Base-by-base conservation (phyloP, 352 stramenopile species). In the Peronospora farinosa region DNA sequence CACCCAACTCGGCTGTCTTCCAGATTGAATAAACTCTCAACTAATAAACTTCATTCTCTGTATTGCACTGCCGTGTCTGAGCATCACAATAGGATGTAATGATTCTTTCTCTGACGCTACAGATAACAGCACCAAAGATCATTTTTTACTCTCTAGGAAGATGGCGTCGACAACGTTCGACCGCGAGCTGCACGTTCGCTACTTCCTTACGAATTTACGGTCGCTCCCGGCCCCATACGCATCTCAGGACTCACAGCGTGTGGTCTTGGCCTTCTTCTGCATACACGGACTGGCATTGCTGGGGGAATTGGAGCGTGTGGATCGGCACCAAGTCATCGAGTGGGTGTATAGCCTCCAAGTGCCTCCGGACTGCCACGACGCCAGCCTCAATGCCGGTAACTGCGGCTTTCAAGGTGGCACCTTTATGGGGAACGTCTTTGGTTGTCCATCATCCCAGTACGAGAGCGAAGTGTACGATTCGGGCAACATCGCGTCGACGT, bases 321-420 rank as follows among this genome's bases (percentile, higher is more conserved):
- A 93, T 51, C 70, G 72, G 40, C 60, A 69, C 36, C 60, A 80
- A 47, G 69, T 95, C 55, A 70, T 95, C 46, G 82, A 95, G 42
- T 95, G 82, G 82, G 68, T 95, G 37, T 94, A 94, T 55, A 77
- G 65, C 44, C 63, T 93, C 36, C 84, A 95, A 49, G 72, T 94
- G 45, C 63, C 82, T 43, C 78, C 78, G 1, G 78, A 92, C 51
- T 69, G 63, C 35, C 62, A 60, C 27, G 78, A 90, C 44, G 66
- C 57, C 35, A 75, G 78, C 33, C 51, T 91, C 37, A 91, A 93
- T 46, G 58, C 57, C 9, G 65, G 57, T 42, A 78, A 91, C 56
- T 89, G 80, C 53, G 83, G 80, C 36, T 91, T 91, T 54, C 74
- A 78, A 25, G 79, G 83, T 2, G 67, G 79, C 2, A 56, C 69